Evolutionary conservation across 2,329 filamentous ascomycete genomes (phyloP), one percentile per base, ranked within the genome.

Genomic region (Exophiala sideris): DNA sequence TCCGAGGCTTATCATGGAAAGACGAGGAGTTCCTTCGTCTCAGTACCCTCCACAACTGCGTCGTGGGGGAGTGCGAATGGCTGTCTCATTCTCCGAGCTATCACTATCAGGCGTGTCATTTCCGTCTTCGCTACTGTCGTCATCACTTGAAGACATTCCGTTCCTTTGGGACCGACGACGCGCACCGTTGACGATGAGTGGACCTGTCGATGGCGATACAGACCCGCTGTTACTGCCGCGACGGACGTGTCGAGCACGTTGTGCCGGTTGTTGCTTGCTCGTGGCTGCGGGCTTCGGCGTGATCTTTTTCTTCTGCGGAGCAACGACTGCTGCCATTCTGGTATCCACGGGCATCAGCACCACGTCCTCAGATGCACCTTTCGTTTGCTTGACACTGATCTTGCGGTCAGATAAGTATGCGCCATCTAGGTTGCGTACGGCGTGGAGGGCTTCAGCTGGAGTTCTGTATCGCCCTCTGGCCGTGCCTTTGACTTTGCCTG

Each of bases 161-260:
- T 46, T 35, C 18, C 48, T 48, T 21, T 47, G 41, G 1, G 52
- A 32, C 9, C 48, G 48, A 9, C 50, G 35, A 14, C 53, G 50
- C 2, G 60, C 60, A 21, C 58, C 60, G 45, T 62, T 57, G 16
- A 62, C 60, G 38, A 62, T 58, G 16, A 62, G 53, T n/a, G 58
- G 54, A 14, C 58, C 56, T 5, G 41, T 44, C 9, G 49, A 29
- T 3, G 41, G 18, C 14, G 56, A 53, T 7, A 34, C 44, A 14
- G 57, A 50, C 14, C 49, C 50, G 20, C 45, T 50, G 34, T 29
- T 42, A 11, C 34, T 45, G 36, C 48, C 46, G 18, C 41, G 44
- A 14, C 41, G 32, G 47, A 45, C 47, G 39, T 54, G 7, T 41
- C 38, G 42, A 33, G 14, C 38, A 18, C 32, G 8, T 34, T 42